A percentile compares a stretch with the other conserved stretches of the same genome.
Evolutionary conservation across 257 asterid species (phyloP).

Genomic region (Gardenia jasminoides): DNA sequence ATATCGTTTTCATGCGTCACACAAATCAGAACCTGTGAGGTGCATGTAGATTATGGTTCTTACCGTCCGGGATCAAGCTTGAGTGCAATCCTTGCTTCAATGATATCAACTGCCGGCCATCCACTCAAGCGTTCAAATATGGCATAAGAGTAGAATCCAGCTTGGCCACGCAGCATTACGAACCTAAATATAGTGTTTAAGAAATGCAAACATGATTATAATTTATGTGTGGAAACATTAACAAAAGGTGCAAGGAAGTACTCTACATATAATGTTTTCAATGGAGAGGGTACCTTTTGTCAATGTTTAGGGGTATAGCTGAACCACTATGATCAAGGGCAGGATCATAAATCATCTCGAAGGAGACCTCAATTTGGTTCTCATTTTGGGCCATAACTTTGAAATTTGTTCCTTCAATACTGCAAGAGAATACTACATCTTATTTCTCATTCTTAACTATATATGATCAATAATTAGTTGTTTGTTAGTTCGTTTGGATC

Average conservation of each 20-base stretch:
- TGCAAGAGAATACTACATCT: constrained; percentile 8
- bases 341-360: constrained; percentile 47
- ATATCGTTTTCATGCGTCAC: no score
- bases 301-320: constrained; percentile 52
- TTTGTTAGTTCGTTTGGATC: not conserved
- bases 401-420: constrained; percentile 38
- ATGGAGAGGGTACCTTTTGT: constrained; percentile 47
- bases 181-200: constrained; percentile 30
- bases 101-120: constrained; percentile 55
- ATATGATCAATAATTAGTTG: not conserved
- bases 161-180: constrained; percentile 54
- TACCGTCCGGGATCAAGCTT: constrained; percentile 36
- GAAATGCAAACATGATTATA: no score
- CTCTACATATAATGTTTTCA: not conserved
- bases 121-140: constrained; percentile 53
- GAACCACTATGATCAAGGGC: constrained; percentile 21
- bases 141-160: constrained; percentile 66
- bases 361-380: constrained; percentile 59
- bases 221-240: not conserved
- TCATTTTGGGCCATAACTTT: constrained; percentile 33
- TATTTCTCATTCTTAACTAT: not conserved
- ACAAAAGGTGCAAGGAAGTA: not conserved
- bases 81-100: constrained; percentile 51
- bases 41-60: not conserved
- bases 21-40: no score